Conservation (phyloP, 176 grass and related monocot species). For the Luzula sylvatica region DNA sequence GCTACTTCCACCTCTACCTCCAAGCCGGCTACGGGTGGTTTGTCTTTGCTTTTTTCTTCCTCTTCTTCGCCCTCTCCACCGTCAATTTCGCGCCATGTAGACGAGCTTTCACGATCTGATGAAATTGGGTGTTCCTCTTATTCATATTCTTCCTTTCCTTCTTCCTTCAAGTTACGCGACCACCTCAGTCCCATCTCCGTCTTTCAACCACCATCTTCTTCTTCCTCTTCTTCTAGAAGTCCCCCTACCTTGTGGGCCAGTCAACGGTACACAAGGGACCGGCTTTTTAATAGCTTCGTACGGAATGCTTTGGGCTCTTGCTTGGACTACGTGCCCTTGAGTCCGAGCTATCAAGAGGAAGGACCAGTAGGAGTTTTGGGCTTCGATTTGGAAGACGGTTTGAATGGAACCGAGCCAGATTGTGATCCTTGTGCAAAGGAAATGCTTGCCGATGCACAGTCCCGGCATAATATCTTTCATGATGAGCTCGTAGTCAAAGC, state of each 20-base stretch:
- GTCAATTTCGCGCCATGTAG: constrained; percentile 26
- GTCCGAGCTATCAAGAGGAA: constrained; percentile 15
- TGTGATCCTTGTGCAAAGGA: constrained; percentile 38
- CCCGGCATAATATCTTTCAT: constrained; percentile 67
- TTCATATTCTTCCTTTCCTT: constrained; percentile 25
- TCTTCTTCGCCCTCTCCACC: constrained; percentile 25
- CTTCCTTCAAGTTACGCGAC: constrained; percentile 55
- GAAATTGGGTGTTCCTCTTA: constrained; percentile 17
- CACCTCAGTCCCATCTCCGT: constrained; percentile 45
- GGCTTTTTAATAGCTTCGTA: constrained; percentile 61
- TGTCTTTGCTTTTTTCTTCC: constrained; percentile 81
- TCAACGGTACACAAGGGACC: constrained; percentile 34
- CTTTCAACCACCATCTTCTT: constrained; percentile 44
- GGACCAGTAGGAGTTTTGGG: constrained; percentile 23
- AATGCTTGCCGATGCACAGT: constrained; percentile 43
- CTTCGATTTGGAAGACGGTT: constrained; percentile 39
- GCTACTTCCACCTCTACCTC: constrained; percentile 33
- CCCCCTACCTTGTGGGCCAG: constrained; percentile 40
- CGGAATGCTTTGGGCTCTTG: constrained; percentile 58
- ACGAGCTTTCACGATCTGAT: constrained; percentile 52
- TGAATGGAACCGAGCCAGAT: constrained; percentile 16
- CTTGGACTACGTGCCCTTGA: constrained; percentile 55
- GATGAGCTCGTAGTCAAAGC: constrained; percentile 81
- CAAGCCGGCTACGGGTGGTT: constrained; percentile 36
- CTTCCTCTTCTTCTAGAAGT: constrained; percentile 43